Percentiles rank a stretch among this genome's conserved stretches.
Evolutionary conservation across 306 rosid species (phyloP).

Genomic region (Alnus rubra): DNA sequence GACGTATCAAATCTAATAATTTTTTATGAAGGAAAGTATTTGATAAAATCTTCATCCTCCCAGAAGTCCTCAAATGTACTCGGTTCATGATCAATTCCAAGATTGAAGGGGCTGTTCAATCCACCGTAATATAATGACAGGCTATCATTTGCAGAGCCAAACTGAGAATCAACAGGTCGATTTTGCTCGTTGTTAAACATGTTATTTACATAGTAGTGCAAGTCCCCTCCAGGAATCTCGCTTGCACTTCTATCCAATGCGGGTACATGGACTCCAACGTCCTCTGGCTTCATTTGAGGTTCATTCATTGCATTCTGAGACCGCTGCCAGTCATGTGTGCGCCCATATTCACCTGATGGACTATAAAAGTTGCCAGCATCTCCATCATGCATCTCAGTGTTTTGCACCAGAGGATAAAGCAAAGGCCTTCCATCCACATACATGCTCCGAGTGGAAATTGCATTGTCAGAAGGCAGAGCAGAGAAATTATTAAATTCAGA

Average conservation of each 20-base stretch:
- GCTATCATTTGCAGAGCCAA: slow-evolving; percentile 58
- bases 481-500: slow-evolving; percentile 46
- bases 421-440: slow-evolving; percentile 53
- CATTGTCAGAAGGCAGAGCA: slow-evolving; percentile 39
- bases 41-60: slow-evolving; percentile 63
- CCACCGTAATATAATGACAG: slow-evolving; percentile 58
- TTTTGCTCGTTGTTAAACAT: slow-evolving; percentile 56
- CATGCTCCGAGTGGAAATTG: slow-evolving; percentile 48
- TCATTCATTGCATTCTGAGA: slow-evolving; percentile 46
- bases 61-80: slow-evolving; percentile 47
- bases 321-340: slow-evolving; percentile 42
- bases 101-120: slow-evolving; percentile 48
- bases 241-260: slow-evolving; percentile 40
- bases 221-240: slow-evolving; percentile 56
- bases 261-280: slow-evolving; percentile 45
- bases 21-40: slow-evolving; percentile 12
- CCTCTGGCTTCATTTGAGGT: slow-evolving; percentile 46
- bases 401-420: slow-evolving; percentile 57
- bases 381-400: slow-evolving; percentile 48
- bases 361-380: slow-evolving; percentile 42
- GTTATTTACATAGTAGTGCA: slow-evolving; percentile 30
- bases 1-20: slow-evolving; percentile 34
- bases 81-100: slow-evolving; percentile 25
- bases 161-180: slow-evolving; percentile 56
- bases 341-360: slow-evolving; percentile 41